Evolutionary conservation across 2,329 filamentous ascomycete genomes (phyloP).

Genomic region (Trichoderma sp.): DNA sequence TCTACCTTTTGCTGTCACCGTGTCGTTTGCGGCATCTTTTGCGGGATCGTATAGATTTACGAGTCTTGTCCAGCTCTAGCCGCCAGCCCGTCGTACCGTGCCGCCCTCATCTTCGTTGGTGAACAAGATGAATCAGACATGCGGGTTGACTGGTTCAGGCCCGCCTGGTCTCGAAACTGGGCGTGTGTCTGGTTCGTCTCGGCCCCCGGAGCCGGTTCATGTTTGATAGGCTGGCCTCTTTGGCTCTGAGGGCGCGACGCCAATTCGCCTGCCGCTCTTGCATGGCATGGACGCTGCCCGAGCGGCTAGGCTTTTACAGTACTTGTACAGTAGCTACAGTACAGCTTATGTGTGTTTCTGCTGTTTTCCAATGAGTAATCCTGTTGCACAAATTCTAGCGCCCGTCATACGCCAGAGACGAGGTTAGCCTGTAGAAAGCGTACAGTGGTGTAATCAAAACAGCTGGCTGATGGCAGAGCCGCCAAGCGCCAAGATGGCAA

Average conservation of each 20-base stretch:
- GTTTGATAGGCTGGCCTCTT: slow-evolving; percentile 8
- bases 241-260: background rate
- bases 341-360: background rate
- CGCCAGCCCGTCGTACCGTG: background rate
- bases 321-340: too few species aligned
- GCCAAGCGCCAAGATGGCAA: background rate
- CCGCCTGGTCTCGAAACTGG: slow-evolving; percentile 16
- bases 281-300: background rate
- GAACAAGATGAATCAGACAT: background rate
- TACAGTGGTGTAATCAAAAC: background rate
- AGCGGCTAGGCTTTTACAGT: background rate
- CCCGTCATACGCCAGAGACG: background rate
- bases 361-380: background rate
- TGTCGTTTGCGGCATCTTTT: background rate
- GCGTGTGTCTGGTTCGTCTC: slow-evolving; percentile 5
- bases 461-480: background rate
- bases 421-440: background rate
- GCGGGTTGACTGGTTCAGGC: slow-evolving; percentile 11
- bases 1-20: background rate
- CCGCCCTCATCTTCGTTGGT: background rate
- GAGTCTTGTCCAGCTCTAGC: background rate
- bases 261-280: background rate
- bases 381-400: background rate
- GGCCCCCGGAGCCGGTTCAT: background rate
- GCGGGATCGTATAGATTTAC: background rate